Conservation (phyloP, 345 rosid genomes). For the Gynandropsis gynandra region DNA sequence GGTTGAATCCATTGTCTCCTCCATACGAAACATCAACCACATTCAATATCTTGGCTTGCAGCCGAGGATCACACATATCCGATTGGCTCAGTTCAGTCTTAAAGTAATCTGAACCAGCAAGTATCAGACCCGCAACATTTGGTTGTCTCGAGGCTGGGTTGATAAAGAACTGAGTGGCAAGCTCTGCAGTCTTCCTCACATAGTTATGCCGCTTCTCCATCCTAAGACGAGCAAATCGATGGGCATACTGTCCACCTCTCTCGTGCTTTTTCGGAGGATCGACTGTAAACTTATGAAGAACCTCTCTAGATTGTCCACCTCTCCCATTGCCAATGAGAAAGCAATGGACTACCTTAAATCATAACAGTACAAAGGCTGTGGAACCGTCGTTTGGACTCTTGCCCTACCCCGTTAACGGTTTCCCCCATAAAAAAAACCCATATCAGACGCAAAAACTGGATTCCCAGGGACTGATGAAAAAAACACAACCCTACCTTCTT, state of each 20-base stretch:
- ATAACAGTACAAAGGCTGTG: too few relatives aligned
- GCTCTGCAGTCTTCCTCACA: constrained; percentile 93
- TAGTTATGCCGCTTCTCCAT: constrained; percentile 95
- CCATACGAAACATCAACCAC: constrained; percentile 93
- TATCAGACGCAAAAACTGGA: too few relatives aligned
- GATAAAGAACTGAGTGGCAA: constrained; percentile 84
- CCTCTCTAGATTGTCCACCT: too few relatives aligned
- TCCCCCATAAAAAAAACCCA: too few relatives aligned
- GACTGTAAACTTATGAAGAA: constrained; percentile 80
- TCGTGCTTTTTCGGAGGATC: constrained; percentile 95
- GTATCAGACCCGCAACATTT: constrained; percentile 79
- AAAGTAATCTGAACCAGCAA: constrained; percentile 95
- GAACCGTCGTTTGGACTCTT: too few relatives aligned
- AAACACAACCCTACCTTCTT: too few relatives aligned
- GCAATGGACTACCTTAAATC: too few relatives aligned
- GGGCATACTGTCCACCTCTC: constrained; percentile 97
- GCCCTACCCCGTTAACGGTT: too few relatives aligned
- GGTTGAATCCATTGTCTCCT: constrained; percentile 89
- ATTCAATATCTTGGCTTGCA: constrained; percentile 84
- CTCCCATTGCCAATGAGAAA: too few relatives aligned
- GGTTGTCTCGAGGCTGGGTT: constrained; percentile 94
- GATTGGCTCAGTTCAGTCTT: constrained; percentile 94
- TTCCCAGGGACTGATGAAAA: too few relatives aligned
- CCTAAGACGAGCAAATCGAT: constrained; percentile 86
- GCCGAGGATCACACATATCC: constrained; percentile 93